A percentile compares a stretch with the other conserved stretches of the same genome.
Evolutionary conservation across 371 early-diverging fungal genomes (phyloP).

Genomic region (Mortierella sp.): DNA sequence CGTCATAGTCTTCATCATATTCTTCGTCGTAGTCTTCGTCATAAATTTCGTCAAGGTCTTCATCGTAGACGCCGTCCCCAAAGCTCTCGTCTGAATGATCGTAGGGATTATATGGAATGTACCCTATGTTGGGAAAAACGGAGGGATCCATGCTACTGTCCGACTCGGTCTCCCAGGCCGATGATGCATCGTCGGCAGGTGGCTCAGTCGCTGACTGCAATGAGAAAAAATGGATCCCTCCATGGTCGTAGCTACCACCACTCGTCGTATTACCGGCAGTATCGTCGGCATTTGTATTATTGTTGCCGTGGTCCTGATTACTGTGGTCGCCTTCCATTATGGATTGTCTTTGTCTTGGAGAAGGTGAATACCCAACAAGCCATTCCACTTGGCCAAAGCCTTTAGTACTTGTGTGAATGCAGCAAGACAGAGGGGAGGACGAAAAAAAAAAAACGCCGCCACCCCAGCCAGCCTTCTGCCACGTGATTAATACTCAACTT

Average conservation of each 20-base stretch:
- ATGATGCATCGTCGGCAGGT: slow-evolving; percentile 1
- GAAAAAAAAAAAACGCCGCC: no score
- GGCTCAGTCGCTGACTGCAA: neutral
- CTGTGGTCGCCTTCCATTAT: no score
- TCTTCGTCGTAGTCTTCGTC: slow-evolving; percentile 9
- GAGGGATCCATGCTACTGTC: slow-evolving; percentile 3
- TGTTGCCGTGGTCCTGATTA: no score
- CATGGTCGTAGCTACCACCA: neutral
- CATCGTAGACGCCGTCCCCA: neutral
- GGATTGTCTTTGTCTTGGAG: no score
- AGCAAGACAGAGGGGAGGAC: no score
- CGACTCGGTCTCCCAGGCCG: slow-evolving; percentile 38
- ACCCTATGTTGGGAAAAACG: neutral
- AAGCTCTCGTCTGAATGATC: neutral
- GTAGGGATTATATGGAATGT: neutral
- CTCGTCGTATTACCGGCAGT: no score
- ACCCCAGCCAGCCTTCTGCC: no score
- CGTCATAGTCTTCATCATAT: slow-evolving; percentile 6
- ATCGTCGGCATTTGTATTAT: no score
- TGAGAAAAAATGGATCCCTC: neutral
- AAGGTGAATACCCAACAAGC: no score
- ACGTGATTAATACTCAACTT: no score
- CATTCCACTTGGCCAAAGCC: no score
- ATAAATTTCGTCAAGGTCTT: neutral
- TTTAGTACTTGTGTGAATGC: no score